phyloP scores from a whole-genome alignment of 352 stramenopile genomes.

The Phytophthora citricola region DNA sequence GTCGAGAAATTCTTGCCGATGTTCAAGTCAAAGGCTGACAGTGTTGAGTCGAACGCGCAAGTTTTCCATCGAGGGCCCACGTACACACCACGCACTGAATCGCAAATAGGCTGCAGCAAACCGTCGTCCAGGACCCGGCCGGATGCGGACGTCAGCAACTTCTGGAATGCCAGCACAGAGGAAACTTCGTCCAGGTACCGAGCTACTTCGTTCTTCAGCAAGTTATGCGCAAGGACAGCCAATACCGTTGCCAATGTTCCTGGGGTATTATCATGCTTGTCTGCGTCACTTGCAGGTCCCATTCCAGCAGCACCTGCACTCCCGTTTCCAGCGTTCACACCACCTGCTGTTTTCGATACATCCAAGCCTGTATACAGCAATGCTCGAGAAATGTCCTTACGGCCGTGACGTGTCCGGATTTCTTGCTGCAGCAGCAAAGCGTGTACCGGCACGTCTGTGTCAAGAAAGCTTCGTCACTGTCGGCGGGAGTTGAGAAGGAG shows the following conservation, averaged over 20 bases:
- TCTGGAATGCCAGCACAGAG: slow-evolving; percentile 67
- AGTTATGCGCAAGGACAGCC: slow-evolving; percentile 71
- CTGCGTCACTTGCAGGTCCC: slow-evolving; percentile 34
- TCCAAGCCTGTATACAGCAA: slow-evolving; percentile 59
- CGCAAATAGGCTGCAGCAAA: slow-evolving; percentile 81
- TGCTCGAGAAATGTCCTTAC: slow-evolving; percentile 70
- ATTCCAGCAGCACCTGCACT: slow-evolving; percentile 27
- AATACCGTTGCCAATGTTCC: slow-evolving; percentile 69
- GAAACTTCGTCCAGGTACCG: slow-evolving; percentile 78
- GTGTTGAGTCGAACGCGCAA: slow-evolving; percentile 76
- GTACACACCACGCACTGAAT: slow-evolving; percentile 84
- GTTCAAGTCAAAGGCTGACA: slow-evolving; percentile 81
- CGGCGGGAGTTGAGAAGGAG: slow-evolving; percentile 30
- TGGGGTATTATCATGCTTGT: slow-evolving; percentile 48
- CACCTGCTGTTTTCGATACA: slow-evolving; percentile 20
- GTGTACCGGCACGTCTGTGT: slow-evolving; percentile 73
- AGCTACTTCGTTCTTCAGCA: slow-evolving; percentile 81
- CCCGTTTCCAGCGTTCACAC: slow-evolving; percentile 14
- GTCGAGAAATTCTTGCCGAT: slow-evolving; percentile 88
- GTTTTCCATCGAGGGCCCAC: slow-evolving; percentile 82
- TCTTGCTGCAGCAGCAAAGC: slow-evolving; percentile 83
- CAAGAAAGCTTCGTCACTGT: slow-evolving; percentile 62
- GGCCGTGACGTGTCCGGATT: slow-evolving; percentile 75
- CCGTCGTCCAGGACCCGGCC: slow-evolving; percentile 80
- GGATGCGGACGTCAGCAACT: slow-evolving; percentile 57